Evolutionary conservation across 2,329 filamentous ascomycete genomes (phyloP), one percentile per base, ranked within the genome.

Genomic region (Xylaria sp.): DNA sequence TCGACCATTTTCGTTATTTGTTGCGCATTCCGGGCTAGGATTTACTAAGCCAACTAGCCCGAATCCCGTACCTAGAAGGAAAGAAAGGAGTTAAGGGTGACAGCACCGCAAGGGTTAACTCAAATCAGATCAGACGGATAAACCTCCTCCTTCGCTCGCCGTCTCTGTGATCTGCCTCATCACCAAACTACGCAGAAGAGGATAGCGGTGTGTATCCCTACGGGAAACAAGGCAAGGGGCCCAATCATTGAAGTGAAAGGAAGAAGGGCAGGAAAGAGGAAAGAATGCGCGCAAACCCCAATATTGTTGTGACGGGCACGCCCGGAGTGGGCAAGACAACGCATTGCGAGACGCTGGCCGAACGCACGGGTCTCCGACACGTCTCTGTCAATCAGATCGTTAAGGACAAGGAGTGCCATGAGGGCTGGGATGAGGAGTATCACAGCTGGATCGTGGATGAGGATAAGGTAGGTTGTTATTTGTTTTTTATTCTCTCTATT

Each of bases 281-380:
- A n/a, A 67, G 57, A 65, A 81, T 83, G 78, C 83, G 89, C 73
- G 82, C 78, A 34, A 81, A 82, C 70, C 96, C 96, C 34, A 99
- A 98, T 80, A 93, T 99, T 76, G 92, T 99, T 74, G 86, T 99
- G 73, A 98, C 96, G 48, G 96, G 96, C 72, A 99, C 96, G 21
- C 96, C 96, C 0, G 96, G 96, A 64, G 93, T 97, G 32, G 96
- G 96, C 77, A 99, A 99, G 84, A 97, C 94, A 19, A 97, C 93
- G 7, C 94, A 97, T 79, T 93, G 92, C 78, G 93, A 97, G 80
- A 86, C 89, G 75, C 84, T 99, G 57, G 93, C 93, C 6, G 85
- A 91, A 77, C 89, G 87, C 68, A 92, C 91, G 8, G 92, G 91
- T 1, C 83, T 98, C 72, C 90, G 90, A 75, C 94, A 98, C 79